Base-by-base conservation (phyloP, 176 grass and related monocot genomes). In the Oryza officinalis region DNA sequence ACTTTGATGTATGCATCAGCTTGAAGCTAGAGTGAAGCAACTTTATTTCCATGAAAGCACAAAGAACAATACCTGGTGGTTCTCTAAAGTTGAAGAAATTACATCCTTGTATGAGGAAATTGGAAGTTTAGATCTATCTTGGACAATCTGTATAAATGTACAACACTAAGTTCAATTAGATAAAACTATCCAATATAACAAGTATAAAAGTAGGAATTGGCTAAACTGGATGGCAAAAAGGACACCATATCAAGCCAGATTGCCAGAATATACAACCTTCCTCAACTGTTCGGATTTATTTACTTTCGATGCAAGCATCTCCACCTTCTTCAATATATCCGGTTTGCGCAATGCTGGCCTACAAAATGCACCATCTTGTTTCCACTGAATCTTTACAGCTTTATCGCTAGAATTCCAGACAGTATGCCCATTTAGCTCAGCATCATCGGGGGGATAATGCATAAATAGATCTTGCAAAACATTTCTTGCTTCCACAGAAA, bases 61-160 rank as follows among this genome's bases (percentile, higher is more conserved):
- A 72, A 20, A 59, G 88, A 93, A 72, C 31, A 59, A 31, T 67
- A 98, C 96, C 96, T 94, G 93, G 49, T 98, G 74, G 60, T 87
- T 92, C 71, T 89, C 93, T 81, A 98, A 81, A 25, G 89, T 94
- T 61, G 91, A 96, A 90, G 86, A 85, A 65, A 98, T 96, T 74
- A 40, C 30, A 84, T 94, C 91, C 82, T 92, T 94, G 76, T 88
- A 98, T 18, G 96, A 94, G 61, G 91, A 74, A 89, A 98, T 98
- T 40, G 96, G 96, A 83, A 98, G 93, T 83, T 95, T 98, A 74
- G 93, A 87, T 88, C 90, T 95, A 47, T 79, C 74, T 93, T 93
- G 89, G 38, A 76, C 26, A 50, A 95, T 87, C 96, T 98, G 87
- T 57, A 88, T 50, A 89, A 9, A 91, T 38, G 79, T 76, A 83